Base-by-base conservation (phyloP, 768 basidiomycete species). In the Boletellus sp. region DNA sequence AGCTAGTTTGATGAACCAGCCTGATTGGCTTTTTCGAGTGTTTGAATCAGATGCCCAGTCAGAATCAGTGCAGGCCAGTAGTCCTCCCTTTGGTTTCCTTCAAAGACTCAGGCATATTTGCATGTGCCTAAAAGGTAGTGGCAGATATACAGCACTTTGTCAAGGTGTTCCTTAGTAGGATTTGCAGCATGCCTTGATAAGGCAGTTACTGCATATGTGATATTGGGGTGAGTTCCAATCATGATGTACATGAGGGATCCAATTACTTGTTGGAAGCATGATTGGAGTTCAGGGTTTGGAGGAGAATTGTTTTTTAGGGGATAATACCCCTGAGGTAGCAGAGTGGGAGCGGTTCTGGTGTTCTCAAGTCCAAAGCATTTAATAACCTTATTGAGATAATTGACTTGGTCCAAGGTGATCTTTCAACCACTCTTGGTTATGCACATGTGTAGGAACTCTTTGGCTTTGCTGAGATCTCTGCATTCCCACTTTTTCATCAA, bases 141-240 rank as follows among this genome's bases (percentile, higher is more conserved):
- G 26, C 41, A 42, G 6, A 42, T 42, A 93, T 98, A 65, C 95
- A 96, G 16, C 90, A 90, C 6, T 94, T 95, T 89, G 92, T 94
- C 35, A 96, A 78, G 78, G 95, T 95, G 28, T 9, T 43, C 42
- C 12, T 43, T 15, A 2, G 28, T 16, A 12, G 31, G 42, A 20
- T 43, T 43, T 9, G 42, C 31, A 6, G 17, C 19, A 8, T n/a
- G 12, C 1, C 31, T 1, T 1, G 31, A 28, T 13, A 43, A 11
- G 4, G 17, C 9, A 1, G 31, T 43, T 9, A 43, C 31, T 3
- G 31, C 31, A 20, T 32, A 43, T 10, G 28, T 17, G 7, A 32
- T 43, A 19, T 43, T 31, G 2, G 42, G 42, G 4, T 31, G 11
- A 13, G 42, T 43, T 1, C 38, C 22, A 12, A 39, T 22, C 28